phyloP scores from a whole-genome alignment of 2,329 filamentous ascomycete genomes.

The Hypoxylon rubiginosum region DNA sequence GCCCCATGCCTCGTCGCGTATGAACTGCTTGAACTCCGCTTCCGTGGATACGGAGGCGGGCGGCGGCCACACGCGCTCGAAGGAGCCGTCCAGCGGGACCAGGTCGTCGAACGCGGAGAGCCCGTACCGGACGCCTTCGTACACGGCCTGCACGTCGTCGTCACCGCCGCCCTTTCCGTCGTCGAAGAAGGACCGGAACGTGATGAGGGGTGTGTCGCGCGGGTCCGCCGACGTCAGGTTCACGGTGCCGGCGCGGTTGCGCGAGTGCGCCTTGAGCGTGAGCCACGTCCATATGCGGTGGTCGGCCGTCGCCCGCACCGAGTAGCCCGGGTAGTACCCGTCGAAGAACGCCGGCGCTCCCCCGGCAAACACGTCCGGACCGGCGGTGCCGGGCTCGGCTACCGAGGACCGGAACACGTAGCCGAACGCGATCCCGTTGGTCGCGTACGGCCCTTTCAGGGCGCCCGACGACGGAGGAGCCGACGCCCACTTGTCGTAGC shows the following conservation, averaged over 20 bases:
- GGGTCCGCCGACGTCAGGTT: constrained; percentile 41
- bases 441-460: constrained; percentile 33
- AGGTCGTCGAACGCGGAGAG: constrained; percentile 34
- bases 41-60: constrained; percentile 47
- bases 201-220: constrained; percentile 39
- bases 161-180: too few species aligned
- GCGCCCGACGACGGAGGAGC: constrained; percentile 4
- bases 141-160: constrained; percentile 37
- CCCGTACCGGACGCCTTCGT: constrained; percentile 37
- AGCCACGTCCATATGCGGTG: constrained; percentile 38
- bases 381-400: constrained; percentile 8
- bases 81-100: constrained; percentile 40
- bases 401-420: constrained; percentile 34
- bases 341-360: constrained; percentile 36
- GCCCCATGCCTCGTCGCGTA: constrained; percentile 63
- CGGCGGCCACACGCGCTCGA: constrained; percentile 37
- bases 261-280: constrained; percentile 43
- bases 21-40: constrained; percentile 59
- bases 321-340: constrained; percentile 40
- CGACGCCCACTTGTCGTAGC: constrained; percentile 36
- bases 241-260: constrained; percentile 44
- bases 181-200: constrained; percentile 37
- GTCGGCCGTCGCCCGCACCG: constrained; percentile 18
- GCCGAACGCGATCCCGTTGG: constrained; percentile 42
- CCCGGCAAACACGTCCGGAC: constrained; percentile 37